Evolutionary conservation across 192 early-diverging fungal species (phyloP), one percentile per base, ranked within the genome.

Genomic region (Coemansia erecta): DNA sequence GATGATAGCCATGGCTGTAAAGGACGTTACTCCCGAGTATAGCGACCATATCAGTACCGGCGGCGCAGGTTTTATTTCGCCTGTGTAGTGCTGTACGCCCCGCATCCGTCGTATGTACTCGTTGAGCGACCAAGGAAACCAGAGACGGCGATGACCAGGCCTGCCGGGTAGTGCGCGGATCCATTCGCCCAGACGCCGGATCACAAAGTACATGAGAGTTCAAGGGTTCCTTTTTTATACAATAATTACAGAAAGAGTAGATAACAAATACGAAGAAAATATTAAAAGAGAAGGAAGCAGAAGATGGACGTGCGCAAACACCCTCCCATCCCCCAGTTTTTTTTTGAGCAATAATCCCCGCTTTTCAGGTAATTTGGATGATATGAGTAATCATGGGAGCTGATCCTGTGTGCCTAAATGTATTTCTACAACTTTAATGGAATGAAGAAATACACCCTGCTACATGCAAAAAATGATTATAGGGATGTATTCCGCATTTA

Each of bases 1-100:
- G 13, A 80, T 43, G 15, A 68, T 24, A 12, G 57, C 37, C 13
- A 80, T 73, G 17, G 57, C 46, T 1, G 70, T 48, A 39, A 80
- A 80, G 21, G 77, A 80, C 1, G 68, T 67, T 18, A 80, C 15
- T 0, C 71, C 77, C 0, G 72, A 73, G 42, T 41, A 73, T 0
- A 66, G 0, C 2, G 77, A 58, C 77, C 71, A 80, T 18, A 63
- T 52, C 2, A 73, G 67, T 21, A 66, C 45, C n/a, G 68, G 60
- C 19, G 77, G 71, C 6, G 64, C 53, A 10, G 64, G 63, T 26
- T 18, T 48, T 12, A 59, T 58, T 14, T 66, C 64, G 19, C 51
- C 46, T 3, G 13, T 31, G 63, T 70, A 73, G 17, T 54, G 60
- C 46, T 80, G 77, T 11, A 58, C 75, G 13, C 77, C 77, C 37